These are phyloP conservation scores for Phytophthora syringae DNA, from an alignment of 352 stramenopile species.

Conservation along the genomic window DNA sequence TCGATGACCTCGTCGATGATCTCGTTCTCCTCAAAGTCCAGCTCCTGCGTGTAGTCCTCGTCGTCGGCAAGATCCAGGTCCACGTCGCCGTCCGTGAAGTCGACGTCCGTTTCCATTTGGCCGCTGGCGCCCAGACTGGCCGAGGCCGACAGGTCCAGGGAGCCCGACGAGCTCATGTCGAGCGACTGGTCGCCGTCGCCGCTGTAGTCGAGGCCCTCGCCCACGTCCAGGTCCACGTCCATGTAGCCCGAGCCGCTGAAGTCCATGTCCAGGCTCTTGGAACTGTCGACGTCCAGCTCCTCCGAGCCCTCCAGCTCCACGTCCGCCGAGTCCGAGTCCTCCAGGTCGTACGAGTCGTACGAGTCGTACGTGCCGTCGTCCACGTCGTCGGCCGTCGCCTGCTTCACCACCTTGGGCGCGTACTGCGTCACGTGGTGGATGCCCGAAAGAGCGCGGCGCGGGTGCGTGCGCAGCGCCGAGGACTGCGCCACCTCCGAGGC, in stretches of 20 bases:
- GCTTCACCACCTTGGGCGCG: slow-evolving; percentile 35
- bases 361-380: slow-evolving; percentile 26
- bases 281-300: slow-evolving; percentile 34
- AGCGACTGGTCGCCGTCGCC: slow-evolving; percentile 30
- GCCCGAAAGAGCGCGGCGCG: slow-evolving; percentile 23
- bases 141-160: slow-evolving; percentile 38
- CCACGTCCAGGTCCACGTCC: slow-evolving; percentile 39
- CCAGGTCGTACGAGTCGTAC: slow-evolving; percentile 33
- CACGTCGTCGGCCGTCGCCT: slow-evolving; percentile 13
- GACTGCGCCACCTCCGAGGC: slow-evolving; percentile 23
- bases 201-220: slow-evolving; percentile 39
- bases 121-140: slow-evolving; percentile 35
- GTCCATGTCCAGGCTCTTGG: slow-evolving; percentile 31
- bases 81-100: slow-evolving; percentile 41
- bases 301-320: slow-evolving; percentile 25
- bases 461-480: slow-evolving; percentile 32
- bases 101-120: slow-evolving; percentile 40
- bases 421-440: slow-evolving; percentile 45
- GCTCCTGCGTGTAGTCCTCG: slow-evolving; percentile 56
- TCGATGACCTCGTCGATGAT: slow-evolving; percentile 56
- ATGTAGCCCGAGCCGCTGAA: slow-evolving; percentile 17
- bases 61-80: slow-evolving; percentile 52
- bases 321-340: slow-evolving; percentile 23
- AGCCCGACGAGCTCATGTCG: slow-evolving; percentile 24
- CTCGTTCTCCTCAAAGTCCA: slow-evolving; percentile 51